phyloP scores from a whole-genome alignment of 2,329 filamentous ascomycete genomes.

The Madurella mycetomatis region DNA sequence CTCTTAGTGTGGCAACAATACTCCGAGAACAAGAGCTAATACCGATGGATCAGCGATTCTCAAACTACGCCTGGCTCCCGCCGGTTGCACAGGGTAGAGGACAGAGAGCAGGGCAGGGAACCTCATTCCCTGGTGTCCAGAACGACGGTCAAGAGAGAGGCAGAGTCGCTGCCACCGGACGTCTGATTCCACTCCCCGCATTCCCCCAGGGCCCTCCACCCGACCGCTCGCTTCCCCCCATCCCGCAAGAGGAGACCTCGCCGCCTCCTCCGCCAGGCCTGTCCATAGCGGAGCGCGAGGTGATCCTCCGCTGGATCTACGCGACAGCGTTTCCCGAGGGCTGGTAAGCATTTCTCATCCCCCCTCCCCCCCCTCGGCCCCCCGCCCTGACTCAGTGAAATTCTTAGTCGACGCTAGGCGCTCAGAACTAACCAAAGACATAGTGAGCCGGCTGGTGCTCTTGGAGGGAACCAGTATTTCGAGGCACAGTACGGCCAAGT shows the following conservation, averaged over 20 bases:
- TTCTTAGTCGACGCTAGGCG: background rate
- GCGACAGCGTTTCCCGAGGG: constrained; percentile 4
- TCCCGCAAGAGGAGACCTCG: background rate
- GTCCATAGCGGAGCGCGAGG: background rate
- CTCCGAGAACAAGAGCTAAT: too few relatives aligned
- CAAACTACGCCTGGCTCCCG: too few relatives aligned
- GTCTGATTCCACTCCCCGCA: background rate
- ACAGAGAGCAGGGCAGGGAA: too few relatives aligned
- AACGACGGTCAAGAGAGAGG: background rate
- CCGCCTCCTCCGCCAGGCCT: background rate
- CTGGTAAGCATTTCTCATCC: constrained; percentile 1
- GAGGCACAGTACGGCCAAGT: background rate
- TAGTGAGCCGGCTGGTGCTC: constrained; percentile 2
- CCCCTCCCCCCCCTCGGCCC: too few relatives aligned
- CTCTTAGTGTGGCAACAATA: too few relatives aligned
- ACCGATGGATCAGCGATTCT: too few relatives aligned
- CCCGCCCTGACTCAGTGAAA: background rate
- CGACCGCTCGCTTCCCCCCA: background rate
- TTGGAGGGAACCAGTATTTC: background rate
- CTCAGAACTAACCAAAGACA: background rate
- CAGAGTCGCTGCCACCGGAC: background rate
- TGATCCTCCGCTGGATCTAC: constrained; percentile 5
- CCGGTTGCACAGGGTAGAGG: too few relatives aligned
- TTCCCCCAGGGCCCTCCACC: background rate
- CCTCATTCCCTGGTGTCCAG: too few relatives aligned